Evolutionary conservation across 169 alveolate species (phyloP).

Genomic region (Plasmodium coatneyi): DNA sequence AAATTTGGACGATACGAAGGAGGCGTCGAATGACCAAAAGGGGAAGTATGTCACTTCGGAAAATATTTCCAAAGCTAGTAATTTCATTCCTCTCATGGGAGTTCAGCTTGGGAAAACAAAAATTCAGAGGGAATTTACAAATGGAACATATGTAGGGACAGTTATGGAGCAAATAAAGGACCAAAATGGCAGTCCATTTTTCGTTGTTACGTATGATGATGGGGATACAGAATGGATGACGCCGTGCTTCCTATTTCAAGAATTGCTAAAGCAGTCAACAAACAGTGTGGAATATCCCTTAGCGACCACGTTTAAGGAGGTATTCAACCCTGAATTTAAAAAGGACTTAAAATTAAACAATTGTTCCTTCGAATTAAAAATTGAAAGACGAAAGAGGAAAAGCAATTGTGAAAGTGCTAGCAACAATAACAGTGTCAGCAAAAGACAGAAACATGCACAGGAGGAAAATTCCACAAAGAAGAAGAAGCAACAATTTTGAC

Average conservation of each 20-base stretch:
- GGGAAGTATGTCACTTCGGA: background rate
- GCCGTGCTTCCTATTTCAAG: constrained; percentile 69
- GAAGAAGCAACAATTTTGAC: constrained; percentile 18
- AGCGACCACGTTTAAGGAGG: constrained; percentile 62
- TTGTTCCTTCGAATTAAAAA: constrained; percentile 49
- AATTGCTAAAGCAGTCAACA: constrained; percentile 69
- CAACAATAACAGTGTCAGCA: constrained; percentile 36
- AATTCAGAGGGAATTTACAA: constrained; percentile 75
- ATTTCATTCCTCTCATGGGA: constrained; percentile 69
- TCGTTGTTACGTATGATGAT: constrained; percentile 74
- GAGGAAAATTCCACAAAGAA: constrained; percentile 22
- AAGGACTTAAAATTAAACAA: constrained; percentile 61
- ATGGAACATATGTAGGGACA: constrained; percentile 74
- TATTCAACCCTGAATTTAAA: constrained; percentile 49
- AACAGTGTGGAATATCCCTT: constrained; percentile 64
- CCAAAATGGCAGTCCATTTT: constrained; percentile 48
- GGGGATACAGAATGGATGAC: constrained; percentile 76
- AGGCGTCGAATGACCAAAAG: background rate
- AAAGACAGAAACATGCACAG: constrained; percentile 37
- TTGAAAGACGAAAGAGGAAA: constrained; percentile 52
- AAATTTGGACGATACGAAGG: background rate
- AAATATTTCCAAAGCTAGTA: background rate
- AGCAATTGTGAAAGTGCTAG: constrained; percentile 26
- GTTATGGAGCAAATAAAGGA: constrained; percentile 70
- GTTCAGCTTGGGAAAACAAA: constrained; percentile 71